Evolutionary conservation across 2,329 filamentous ascomycete genomes (phyloP).

Genomic region (Epichloe uncinata): DNA sequence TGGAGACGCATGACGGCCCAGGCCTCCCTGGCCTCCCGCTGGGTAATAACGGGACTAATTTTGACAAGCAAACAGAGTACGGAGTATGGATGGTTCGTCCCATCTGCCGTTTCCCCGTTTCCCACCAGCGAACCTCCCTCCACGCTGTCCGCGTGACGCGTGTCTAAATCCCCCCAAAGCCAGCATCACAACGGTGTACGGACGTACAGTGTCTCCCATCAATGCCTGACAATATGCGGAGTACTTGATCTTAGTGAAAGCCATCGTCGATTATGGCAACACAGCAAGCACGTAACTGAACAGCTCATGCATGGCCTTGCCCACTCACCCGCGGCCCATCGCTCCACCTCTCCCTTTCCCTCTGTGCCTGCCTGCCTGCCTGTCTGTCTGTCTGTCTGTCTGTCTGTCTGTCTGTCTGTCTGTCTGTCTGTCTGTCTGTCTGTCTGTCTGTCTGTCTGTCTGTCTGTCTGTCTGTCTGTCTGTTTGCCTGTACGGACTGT

Average conservation of each 20-base stretch:
- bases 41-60: not conserved
- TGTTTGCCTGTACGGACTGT: not conserved
- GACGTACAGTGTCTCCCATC: not conserved
- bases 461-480: not conserved
- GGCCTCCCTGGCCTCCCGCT: not conserved
- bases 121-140: too few species aligned
- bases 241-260: not conserved
- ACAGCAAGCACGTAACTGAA: slow-evolving; percentile 3
- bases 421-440: too few species aligned
- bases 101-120: too few species aligned
- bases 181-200: not conserved
- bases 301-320: not conserved
- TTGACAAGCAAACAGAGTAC: too few species aligned
- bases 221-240: slow-evolving; percentile 1
- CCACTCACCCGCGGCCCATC: too few species aligned
- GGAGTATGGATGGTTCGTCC: too few species aligned
- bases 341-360: too few species aligned
- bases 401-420: not conserved
- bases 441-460: too few species aligned
- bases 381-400: not conserved
- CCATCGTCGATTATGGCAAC: slow-evolving; percentile 1
- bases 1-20: not conserved
- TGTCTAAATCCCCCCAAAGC: not conserved
- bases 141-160: too few species aligned
- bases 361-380: too few species aligned